phyloP scores from a whole-genome alignment of 2,329 filamentous ascomycete species.

The Eutypella sp. region DNA sequence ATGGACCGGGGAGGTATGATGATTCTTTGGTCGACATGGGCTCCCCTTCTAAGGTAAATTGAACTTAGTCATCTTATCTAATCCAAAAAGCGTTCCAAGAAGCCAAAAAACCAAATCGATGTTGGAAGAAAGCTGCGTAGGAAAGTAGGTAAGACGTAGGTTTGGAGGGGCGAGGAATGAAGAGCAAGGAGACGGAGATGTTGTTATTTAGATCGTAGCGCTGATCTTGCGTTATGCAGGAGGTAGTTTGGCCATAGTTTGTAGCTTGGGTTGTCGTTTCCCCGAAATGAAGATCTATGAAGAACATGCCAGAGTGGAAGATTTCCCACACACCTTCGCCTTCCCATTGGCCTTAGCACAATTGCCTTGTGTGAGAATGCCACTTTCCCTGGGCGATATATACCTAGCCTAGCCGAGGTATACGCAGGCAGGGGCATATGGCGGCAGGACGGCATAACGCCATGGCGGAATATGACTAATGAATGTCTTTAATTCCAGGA shows the following conservation, averaged over 20 bases:
- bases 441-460: too few species aligned
- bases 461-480: too few species aligned
- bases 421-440: too few species aligned
- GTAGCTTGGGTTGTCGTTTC: not conserved
- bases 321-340: too few species aligned
- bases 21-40: conserved; percentile 31
- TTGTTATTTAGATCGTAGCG: conserved; percentile 2
- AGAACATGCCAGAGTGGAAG: too few species aligned
- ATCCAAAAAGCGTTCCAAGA: conserved; percentile 27
- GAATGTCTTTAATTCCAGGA: conserved; percentile 73
- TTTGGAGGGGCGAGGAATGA: conserved; percentile 7
- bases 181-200: too few species aligned
- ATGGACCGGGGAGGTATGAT: conserved; percentile 17
- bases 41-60: conserved; percentile 40
- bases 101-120: conserved; percentile 23
- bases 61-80: conserved; percentile 37
- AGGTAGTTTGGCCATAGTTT: not conserved
- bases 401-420: too few species aligned
- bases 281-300: not conserved
- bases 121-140: conserved; percentile 21
- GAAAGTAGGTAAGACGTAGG: conserved; percentile 12
- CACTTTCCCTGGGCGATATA: too few species aligned
- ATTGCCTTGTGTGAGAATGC: too few species aligned
- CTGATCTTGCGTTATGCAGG: conserved; percentile 1
- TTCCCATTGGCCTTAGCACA: not conserved